Percentiles rank a stretch among this genome's conserved stretches.
Evolutionary conservation across 768 basidiomycete species (phyloP).

Genomic region (Leccinum obscurum): DNA sequence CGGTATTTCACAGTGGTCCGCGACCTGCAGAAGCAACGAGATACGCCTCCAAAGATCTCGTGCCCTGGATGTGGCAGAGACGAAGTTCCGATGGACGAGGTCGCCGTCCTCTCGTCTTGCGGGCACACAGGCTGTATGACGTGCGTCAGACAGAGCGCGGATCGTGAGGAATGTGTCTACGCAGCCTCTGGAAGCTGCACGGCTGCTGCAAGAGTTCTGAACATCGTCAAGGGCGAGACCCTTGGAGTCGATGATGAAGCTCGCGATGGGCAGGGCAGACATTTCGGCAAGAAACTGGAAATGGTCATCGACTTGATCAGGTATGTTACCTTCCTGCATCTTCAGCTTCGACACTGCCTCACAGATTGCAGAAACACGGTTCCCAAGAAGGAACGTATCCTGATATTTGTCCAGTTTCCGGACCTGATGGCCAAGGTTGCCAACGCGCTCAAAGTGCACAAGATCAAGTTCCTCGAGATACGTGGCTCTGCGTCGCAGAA

Average conservation of each 20-base stretch:
- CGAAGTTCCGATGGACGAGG: conserved; percentile 59
- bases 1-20: conserved; percentile 93
- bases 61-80: conserved; percentile 64
- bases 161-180: conserved; percentile 80
- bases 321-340: conserved; percentile 40
- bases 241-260: conserved; percentile 78
- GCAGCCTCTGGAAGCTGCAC: conserved; percentile 67
- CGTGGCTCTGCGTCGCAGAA: conserved; percentile 72
- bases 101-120: conserved; percentile 88
- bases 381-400: conserved; percentile 74
- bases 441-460: conserved; percentile 71
- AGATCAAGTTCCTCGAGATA: conserved; percentile 78
- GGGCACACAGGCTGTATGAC: conserved; percentile 83
- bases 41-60: conserved; percentile 53
- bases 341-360: background rate
- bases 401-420: conserved; percentile 95
- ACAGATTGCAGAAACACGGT: conserved; percentile 52
- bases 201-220: conserved; percentile 77
- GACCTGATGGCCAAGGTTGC: conserved; percentile 91
- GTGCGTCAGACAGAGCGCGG: conserved; percentile 73
- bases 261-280: conserved; percentile 70
- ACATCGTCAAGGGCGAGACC: conserved; percentile 78
- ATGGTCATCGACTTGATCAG: conserved; percentile 73
- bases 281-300: conserved; percentile 83
- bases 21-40: conserved; percentile 77